Base-by-base conservation (phyloP, 106 monocot species). In the Hemerocallis citrina region DNA sequence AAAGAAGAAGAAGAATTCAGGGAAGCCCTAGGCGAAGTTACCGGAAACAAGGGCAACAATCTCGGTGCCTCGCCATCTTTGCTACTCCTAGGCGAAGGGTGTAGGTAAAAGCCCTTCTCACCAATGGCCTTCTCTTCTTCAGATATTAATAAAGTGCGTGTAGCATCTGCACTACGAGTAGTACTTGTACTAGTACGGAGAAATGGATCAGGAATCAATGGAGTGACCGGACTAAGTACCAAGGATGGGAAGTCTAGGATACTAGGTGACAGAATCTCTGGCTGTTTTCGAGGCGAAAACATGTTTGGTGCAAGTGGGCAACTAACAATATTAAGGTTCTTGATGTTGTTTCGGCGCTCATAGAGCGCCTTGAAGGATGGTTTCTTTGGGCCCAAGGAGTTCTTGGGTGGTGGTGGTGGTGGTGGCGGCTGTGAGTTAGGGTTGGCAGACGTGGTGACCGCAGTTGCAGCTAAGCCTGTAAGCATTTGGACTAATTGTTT, bases 401-500 rank as follows among this genome's bases (percentile, higher is more conserved):
- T 35, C 21, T 46, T n/a, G 23, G 60, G 34, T 1, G 60, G 39
- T 0, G 31, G 41, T 19, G 10, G 17, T 31, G 27, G 62, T 15
- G 46, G 45, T n/a, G 31, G 43, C 42, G 30, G 30, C 8, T 16
- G 24, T 5, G 19, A 8, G 24, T 52, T 52, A 5, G 52, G 6
- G 20, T 44, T 21, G 42, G 41, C 35, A 17, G 16, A 34, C 37
- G 40, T 20, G 22, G 34, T 61, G n/a, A 58, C 20, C 6, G 68
- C 42, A 7, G 81, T 72, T n/a, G 72, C 83, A 25, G 72, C 23
- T 13, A 75, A 68, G 64, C 84, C 84, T 25, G 84, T 84, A 63
- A 84, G 79, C 75, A 79, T 75, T 72, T 84, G 84, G 19, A 84
- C 84, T 2, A 84, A 75, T 16, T 84, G 79, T 50, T 79, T 79